Conservation (phyloP, 805 yeast species). For the Myxozyma kluyveri region DNA sequence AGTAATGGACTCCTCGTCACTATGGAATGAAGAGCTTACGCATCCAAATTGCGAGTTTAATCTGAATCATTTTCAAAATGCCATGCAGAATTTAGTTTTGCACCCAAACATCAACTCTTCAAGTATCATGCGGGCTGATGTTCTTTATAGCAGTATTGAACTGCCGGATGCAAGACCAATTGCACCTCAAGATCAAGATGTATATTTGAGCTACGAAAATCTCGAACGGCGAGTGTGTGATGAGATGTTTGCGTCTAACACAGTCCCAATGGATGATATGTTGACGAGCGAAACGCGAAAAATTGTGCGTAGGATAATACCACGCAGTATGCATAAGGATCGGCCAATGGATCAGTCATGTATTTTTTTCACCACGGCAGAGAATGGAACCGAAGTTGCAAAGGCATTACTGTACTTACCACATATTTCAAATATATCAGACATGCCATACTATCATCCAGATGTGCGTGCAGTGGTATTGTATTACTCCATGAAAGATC, state of each 20-base stretch:
- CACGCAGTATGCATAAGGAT: constrained; percentile 86
- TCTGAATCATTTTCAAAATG: constrained; percentile 43
- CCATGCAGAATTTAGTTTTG: constrained; percentile 70
- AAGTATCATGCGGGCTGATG: constrained; percentile 84
- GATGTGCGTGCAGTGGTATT: constrained; percentile 61
- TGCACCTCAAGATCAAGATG: neutral
- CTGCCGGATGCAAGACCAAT: neutral
- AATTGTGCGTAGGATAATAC: constrained; percentile 82
- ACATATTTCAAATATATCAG: constrained; percentile 57
- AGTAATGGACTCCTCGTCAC: neutral
- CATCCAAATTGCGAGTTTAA: constrained; percentile 4
- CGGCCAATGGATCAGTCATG: constrained; percentile 83
- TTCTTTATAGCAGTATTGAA: constrained; percentile 38
- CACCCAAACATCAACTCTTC: constrained; percentile 91
- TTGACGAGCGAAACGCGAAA: constrained; percentile 28
- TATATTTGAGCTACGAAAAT: neutral
- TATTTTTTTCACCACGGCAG: constrained; percentile 41
- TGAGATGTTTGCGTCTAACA: neutral
- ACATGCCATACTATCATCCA: constrained; percentile 87
- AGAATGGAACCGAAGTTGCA: constrained; percentile 12
- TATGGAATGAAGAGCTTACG: constrained; percentile 1
- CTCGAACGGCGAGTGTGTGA: neutral
- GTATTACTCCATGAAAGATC: constrained; percentile 47
- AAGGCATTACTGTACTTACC: constrained; percentile 70
- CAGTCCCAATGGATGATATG: neutral